Percentiles rank a stretch among this genome's conserved stretches.
Evolutionary conservation across 768 basidiomycete genomes (phyloP).

Genomic region (Mycena belliarum): DNA sequence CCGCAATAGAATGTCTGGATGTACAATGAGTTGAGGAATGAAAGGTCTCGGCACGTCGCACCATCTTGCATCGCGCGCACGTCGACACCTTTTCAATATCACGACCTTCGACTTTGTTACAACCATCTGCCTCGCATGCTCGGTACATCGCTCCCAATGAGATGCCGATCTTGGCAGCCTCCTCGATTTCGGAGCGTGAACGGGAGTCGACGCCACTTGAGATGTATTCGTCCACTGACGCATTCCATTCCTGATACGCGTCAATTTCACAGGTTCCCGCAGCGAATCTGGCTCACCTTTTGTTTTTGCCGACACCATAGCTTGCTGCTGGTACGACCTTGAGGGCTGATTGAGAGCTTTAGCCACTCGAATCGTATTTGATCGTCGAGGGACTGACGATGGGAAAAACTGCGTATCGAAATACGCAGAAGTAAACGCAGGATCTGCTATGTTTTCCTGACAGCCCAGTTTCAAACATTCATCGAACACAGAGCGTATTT

Average conservation of each 20-base stretch:
- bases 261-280: background rate
- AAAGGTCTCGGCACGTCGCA: background rate
- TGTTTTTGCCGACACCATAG: constrained; percentile 9
- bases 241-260: constrained; percentile 25
- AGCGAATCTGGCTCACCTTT: background rate
- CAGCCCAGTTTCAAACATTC: constrained; percentile 4
- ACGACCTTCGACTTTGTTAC: constrained; percentile 18
- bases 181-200: constrained; percentile 22
- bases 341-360: background rate
- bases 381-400: background rate
- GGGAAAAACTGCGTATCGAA: constrained; percentile 1
- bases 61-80: constrained; percentile 29
- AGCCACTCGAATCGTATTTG: background rate
- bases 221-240: constrained; percentile 27
- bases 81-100: constrained; percentile 19
- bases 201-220: constrained; percentile 16
- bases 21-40: background rate
- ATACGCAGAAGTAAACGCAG: constrained; percentile 5
- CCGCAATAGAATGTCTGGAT: constrained; percentile 26
- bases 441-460: background rate
- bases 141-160: constrained; percentile 26
- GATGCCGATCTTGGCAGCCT: constrained; percentile 24
- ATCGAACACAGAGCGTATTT: background rate
- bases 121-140: constrained; percentile 23
- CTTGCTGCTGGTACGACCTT: constrained; percentile 10